Evolutionary conservation across 495 filamentous ascomycete genomes (phyloP).

Genomic region (Niebla homalea): DNA sequence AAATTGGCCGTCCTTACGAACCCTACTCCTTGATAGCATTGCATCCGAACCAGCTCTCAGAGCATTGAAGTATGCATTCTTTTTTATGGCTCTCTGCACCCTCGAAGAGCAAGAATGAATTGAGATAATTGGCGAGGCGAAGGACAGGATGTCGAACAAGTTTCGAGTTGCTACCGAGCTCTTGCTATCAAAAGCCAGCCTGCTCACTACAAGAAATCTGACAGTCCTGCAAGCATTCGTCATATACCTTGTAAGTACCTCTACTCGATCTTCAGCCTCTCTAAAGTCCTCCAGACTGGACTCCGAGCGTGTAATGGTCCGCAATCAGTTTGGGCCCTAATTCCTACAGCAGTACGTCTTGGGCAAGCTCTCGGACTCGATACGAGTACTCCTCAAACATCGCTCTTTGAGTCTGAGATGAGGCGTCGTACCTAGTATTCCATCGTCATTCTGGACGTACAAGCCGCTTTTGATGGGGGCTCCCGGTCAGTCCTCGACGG

Average conservation of each 20-base stretch:
- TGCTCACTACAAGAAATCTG: neutral
- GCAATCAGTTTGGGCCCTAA: neutral
- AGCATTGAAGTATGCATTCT: conserved; percentile 6
- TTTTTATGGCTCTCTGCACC: conserved; percentile 6
- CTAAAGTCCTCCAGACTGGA: neutral
- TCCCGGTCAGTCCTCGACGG: neutral
- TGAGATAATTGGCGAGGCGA: neutral
- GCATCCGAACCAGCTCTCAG: neutral
- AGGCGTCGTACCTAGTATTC: conserved; percentile 1
- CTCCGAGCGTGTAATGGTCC: neutral
- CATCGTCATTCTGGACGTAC: conserved; percentile 5
- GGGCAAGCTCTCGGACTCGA: conserved; percentile 2
- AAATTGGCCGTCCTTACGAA: neutral
- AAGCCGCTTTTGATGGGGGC: conserved; percentile 7
- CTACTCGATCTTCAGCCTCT: neutral
- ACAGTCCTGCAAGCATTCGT: conserved; percentile 7
- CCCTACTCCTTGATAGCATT: neutral
- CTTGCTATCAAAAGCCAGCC: conserved; percentile 1
- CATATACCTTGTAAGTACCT: conserved; percentile 8
- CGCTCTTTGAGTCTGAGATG: neutral
- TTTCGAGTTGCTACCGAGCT: conserved; percentile 7
- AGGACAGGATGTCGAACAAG: neutral
- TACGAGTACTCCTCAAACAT: neutral
- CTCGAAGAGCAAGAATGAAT: conserved; percentile 1
- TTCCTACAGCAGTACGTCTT: conserved; percentile 4